Base-by-base conservation (phyloP, 306 rosid genomes). In the Hippophae tibetana region DNA sequence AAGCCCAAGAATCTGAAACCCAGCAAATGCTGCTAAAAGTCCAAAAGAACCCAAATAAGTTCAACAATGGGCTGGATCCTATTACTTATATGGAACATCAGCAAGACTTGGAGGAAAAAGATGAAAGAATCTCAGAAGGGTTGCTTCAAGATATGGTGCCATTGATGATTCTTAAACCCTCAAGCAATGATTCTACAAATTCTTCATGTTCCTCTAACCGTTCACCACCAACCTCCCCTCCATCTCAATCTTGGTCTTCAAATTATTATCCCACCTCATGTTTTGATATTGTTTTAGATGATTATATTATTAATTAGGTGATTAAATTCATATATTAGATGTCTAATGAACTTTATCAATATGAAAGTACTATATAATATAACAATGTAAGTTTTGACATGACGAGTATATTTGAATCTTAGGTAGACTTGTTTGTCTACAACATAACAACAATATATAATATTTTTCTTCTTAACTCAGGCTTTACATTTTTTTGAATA, bases 61-160 rank as follows among this genome's bases (percentile, higher is more conserved):
- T 65, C 5, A 6, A 68, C 14, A 54, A 67, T 0, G 54, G 43
- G 43, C 31, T 52, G 3, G 41, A 43, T 5, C 27, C 63, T 8
- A n/a, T 58, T 18, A 43, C 64, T 8, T 55, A 44, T 3, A 25
- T 13, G 51, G 68, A 25, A 50, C 52, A 43, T 44, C 42, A 12
- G 45, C 72, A 60, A 62, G 77, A 55, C 6, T 40, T 26, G 18
- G 60, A 58, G 64, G 72, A 67, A 45, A 78, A 71, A 60, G 78
- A 58, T 54, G 77, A 60, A 60, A 47, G 72, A 44, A 78, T 67
- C 60, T 58, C 86, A 12, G 87, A 81, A 66, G 97, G 97, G 14
- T 65, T 90, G 79, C 97, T 90, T 56, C 89, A 90, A 78, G 97
- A 90, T 38, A 61, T 87, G 77, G 97, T 90, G 54, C 97, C 97